Evolutionary conservation across 208 protist genomes (phyloP), one percentile per base, ranked within the genome.

Genomic region (Leishmania gerbilli): DNA sequence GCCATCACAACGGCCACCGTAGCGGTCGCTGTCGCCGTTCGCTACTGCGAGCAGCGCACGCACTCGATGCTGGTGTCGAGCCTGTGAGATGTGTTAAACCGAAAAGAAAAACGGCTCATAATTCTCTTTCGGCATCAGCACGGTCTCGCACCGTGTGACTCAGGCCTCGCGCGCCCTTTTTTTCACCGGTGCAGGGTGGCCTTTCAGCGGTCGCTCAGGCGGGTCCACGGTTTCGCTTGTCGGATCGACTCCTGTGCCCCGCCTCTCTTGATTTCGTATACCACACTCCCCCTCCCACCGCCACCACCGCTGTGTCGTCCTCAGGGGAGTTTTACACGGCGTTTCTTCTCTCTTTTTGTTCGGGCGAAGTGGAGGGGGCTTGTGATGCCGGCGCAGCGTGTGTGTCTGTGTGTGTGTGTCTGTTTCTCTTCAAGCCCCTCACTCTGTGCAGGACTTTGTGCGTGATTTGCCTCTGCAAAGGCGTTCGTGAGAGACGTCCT

Each of bases 21-120:
- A 19, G 87, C 74, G 34, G 71, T 97, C 37, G 79, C 92, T 2
- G 67, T 93, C 17, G 81, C 84, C 17, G 86, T 97, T 47, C 90
- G 92, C 62, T 85, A 92, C 84, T 95, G 90, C 74, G 94, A 97
- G 77, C 77, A 85, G 58, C 87, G 83, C 42, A 90, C 92, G n/a
- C 88, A 91, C 79, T 62, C 76, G 13, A 81, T 94, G 56, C 72
- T 97, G 42, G 68, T 95, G 5, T 82, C 79, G 21, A 89, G 62
- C 72, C 68, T 97, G 42, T 95, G 93, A 88, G 40, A 21, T n/a
- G 45, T 13, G 9, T 40, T 7, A 49, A 40, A 67, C 4, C 27
- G 21, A 51, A 80, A 64, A 67, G n/a, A 37, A 75, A 65, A 67
- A 76, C 51, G 51, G 17, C 47, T 47, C 51, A 4, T 47, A 47